A percentile compares a stretch with the other conserved stretches of the same genome.
Evolutionary conservation across 2,329 filamentous ascomycete species (phyloP).

Genomic region (Pyrenophora teres): DNA sequence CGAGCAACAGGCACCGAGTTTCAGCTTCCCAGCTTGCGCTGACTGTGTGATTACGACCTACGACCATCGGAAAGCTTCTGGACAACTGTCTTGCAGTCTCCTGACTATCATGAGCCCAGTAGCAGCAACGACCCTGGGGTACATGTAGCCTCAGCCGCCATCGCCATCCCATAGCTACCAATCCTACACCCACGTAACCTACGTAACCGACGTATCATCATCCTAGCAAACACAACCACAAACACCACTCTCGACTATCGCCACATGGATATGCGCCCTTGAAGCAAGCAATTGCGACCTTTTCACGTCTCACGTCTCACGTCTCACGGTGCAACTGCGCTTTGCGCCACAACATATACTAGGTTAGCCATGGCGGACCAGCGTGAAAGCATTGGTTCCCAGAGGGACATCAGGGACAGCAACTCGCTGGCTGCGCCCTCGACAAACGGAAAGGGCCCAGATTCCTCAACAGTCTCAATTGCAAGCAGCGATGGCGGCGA

Average conservation of each 20-base stretch:
- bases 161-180: not conserved
- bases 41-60: not conserved
- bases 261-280: constrained; percentile 13
- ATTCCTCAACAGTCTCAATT: constrained; percentile 38
- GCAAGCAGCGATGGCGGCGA: constrained; percentile 41
- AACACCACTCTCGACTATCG: not conserved
- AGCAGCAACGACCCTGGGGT: constrained; percentile 2
- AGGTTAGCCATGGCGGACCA: constrained; percentile 32
- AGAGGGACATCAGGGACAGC: constrained; percentile 9
- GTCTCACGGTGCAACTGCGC: constrained; percentile 1
- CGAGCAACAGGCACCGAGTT: constrained; percentile 5
- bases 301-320: not conserved
- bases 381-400: constrained; percentile 29
- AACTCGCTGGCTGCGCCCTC: constrained; percentile 33
- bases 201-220: not conserved
- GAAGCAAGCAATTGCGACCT: not conserved
- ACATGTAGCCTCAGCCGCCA: not conserved
- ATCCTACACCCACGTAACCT: constrained; percentile 19
- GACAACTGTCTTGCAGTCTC: not conserved
- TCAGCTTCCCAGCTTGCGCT: constrained; percentile 5
- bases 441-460: constrained; percentile 31
- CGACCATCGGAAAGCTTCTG: constrained; percentile 5
- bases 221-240: constrained; percentile 1
- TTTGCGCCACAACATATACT: not conserved
- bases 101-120: not conserved